Percentiles rank a stretch among this genome's conserved stretches.
Conservation (phyloP, 2,329 filamentous ascomycete genomes). For the Biscogniauxia sp. region DNA sequence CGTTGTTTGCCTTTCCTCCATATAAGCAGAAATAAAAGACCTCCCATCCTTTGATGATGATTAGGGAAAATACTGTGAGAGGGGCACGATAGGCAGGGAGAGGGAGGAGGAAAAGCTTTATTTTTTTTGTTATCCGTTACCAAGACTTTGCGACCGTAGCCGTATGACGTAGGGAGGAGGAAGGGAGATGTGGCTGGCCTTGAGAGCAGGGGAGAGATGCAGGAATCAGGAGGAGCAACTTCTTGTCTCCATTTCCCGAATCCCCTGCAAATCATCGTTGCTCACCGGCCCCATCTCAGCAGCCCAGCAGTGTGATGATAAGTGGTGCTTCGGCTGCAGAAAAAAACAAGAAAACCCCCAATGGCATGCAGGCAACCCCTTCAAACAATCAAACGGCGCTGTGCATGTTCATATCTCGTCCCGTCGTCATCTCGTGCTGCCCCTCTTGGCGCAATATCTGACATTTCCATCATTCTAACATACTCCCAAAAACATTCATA, state of each 20-base stretch:
- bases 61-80: too few species aligned
- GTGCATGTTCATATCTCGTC: constrained; percentile 18
- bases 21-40: too few species aligned
- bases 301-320: not conserved
- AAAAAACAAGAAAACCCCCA: not conserved
- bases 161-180: too few species aligned
- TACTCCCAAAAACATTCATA: constrained; percentile 9
- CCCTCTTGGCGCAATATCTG: constrained; percentile 8
- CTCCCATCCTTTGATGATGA: too few species aligned
- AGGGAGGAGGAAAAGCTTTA: too few species aligned
- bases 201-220: too few species aligned
- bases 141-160: too few species aligned
- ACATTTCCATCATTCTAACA: constrained; percentile 1
- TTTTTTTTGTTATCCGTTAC: too few species aligned
- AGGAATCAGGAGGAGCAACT: too few species aligned
- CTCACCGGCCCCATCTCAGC: not conserved
- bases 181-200: too few species aligned
- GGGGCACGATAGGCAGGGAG: too few species aligned
- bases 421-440: constrained; percentile 18
- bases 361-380: not conserved
- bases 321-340: not conserved
- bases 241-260: not conserved
- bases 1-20: too few species aligned
- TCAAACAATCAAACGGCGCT: not conserved
- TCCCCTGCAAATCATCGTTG: not conserved